phyloP scores from a whole-genome alignment of 352 stramenopile species.

The Thalassiosira mediterranea region DNA sequence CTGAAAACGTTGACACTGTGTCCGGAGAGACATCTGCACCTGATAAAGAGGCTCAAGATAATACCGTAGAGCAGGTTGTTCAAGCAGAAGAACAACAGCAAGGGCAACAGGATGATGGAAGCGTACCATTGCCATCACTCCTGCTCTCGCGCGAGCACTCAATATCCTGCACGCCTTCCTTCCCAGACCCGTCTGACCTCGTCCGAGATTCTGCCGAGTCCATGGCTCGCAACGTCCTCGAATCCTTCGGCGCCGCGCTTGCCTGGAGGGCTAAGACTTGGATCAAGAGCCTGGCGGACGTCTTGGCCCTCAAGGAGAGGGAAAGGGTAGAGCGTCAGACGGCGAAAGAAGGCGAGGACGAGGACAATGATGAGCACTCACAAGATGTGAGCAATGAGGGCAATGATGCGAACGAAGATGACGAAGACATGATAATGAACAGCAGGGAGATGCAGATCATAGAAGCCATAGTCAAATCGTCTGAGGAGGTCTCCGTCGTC shows the following conservation, averaged over 20 bases:
- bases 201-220: conserved; percentile 62
- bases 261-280: conserved; percentile 76
- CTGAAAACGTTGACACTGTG: no score
- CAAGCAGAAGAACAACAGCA: no score
- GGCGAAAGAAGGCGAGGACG: conserved; percentile 4
- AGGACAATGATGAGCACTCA: not conserved
- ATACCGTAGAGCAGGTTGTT: no score
- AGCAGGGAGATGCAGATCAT: conserved; percentile 73
- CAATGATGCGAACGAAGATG: conserved; percentile 30
- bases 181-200: no score
- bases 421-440: conserved; percentile 43
- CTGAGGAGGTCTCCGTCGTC: conserved; percentile 57
- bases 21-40: no score
- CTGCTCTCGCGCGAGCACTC: conserved; percentile 63
- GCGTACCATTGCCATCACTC: conserved; percentile 36
- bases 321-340: conserved; percentile 23
- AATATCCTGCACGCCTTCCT: conserved; percentile 63
- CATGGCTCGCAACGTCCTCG: conserved; percentile 73
- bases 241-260: conserved; percentile 74
- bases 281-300: conserved; percentile 56
- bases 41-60: not conserved
- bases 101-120: not conserved
- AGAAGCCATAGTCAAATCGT: conserved; percentile 53
- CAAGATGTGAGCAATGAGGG: conserved; percentile 7
- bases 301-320: conserved; percentile 61